Evolutionary conservation across 1,284 basidiomycete genomes (phyloP), one percentile per base, ranked within the genome.

Genomic region (Tilletia walkeri): DNA sequence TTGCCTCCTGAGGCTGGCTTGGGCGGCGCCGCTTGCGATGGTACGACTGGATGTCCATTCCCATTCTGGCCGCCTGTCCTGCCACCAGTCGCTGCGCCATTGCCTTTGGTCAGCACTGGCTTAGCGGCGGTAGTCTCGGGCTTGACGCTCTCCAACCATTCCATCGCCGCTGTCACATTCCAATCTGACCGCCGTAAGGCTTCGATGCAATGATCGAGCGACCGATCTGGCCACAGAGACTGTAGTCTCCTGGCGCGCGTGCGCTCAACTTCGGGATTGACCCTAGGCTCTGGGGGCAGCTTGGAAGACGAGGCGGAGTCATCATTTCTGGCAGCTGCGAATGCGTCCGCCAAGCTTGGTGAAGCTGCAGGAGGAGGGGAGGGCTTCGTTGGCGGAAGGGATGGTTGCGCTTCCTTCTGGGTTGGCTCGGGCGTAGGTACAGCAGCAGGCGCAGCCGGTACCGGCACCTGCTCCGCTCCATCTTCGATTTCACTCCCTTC

Each of bases 321-420:
- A 6, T 63, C 59, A n/a, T 34, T 34, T 34, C 36, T 36, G 30
- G 59, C 59, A 36, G 59, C 59, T 36, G 59, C 59, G 36, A 63
- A 63, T 10, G 59, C 59, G 38, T 63, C 59, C 3, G 59, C 59
- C 7, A 63, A 14, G 14, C 59, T 63, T 5, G 59, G 59, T 63
- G 50, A 53, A 53, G 50, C 50, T 7, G 54, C 3, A 34, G 20
- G n/a, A 34, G 54, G 12, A 56, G 54, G 54, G 34, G 50, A 18
- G 7, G 50, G 50, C 24, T 53, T 53, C 24, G 24, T 30, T 53
- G 41, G 41, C 14, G 41, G 41, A 45, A 14, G 41, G 14, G 50
- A 18, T 53, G 50, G 50, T 53, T 2, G 1, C n/a, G 24, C 50
- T 53, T 53, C 50, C 16, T 53, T 53, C 18, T n/a, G 24, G 10